Base-by-base conservation (phyloP, 208 protist genomes). In the Wallacemonas sp. region DNA sequence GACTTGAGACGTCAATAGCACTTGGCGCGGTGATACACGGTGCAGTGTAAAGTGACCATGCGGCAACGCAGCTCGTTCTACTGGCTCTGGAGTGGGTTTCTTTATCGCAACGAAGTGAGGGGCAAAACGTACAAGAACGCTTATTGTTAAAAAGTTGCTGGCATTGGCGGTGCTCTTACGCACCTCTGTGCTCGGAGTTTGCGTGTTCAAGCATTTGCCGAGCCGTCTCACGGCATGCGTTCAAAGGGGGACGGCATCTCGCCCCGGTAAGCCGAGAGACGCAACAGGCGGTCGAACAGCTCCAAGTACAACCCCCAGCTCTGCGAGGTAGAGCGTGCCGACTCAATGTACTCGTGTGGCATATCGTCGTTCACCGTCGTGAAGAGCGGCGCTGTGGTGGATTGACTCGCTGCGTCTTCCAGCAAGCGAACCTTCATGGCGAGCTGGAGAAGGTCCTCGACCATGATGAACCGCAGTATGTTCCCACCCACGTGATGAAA, bases 321-420 rank as follows among this genome's bases (percentile, higher is more conserved):
- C 5, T 25, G 52, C 22, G 52, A 29, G 16, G 36, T n/a, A 41
- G 52, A 59, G n/a, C 26, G 52, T 14, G 52, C 52, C 3, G 12
- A 10, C 4, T 44, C 4, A 25, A 59, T n/a, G n/a, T 59, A 25
- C 18, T 38, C 46, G 39, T 65, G 18, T 14, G 25, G 52, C 3
- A 77, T 39, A 29, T 77, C 65, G 26, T 79, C 67, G 66, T 74
- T 79, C 2, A 79, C 41, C 1, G 74, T 79, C 0, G 61, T 36
- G 23, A 74, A 79, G 33, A 74, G 52, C 14, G 73, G 73, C 38
- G 42, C 16, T 2, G 45, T 11, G 10, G 41, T 54, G 14, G 54
- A 10, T 11, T 50, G 31, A 22, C 26, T 5, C 20, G 8, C 18
- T 10, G 48, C 26, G 18, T 12, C 23, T 4, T 57, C 44, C 3